Conservation (phyloP, 305 asterid species). For the Withania somnifera region DNA sequence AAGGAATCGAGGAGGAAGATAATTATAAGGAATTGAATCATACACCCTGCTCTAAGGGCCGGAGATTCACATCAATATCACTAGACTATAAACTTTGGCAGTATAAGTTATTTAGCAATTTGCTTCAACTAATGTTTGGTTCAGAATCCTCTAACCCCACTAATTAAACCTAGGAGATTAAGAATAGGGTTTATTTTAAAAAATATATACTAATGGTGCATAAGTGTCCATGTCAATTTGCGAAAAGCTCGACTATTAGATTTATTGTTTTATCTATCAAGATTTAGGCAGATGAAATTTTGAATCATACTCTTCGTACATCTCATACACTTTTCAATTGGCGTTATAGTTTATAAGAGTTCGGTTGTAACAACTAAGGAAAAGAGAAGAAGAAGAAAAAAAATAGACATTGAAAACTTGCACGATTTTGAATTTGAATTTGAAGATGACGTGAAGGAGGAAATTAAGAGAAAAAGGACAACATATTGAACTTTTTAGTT, state of each 20-base stretch:
- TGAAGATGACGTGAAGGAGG: background rate
- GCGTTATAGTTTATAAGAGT: background rate
- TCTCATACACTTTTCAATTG: background rate
- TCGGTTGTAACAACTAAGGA: background rate
- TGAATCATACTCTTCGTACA: background rate
- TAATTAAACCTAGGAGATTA: background rate
- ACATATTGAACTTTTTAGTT: background rate
- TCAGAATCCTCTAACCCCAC: background rate
- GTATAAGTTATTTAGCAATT: background rate
- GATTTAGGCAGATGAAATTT: background rate
- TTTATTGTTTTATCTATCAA: background rate
- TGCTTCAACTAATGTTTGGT: background rate
- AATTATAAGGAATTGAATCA: background rate
- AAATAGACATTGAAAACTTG: background rate
- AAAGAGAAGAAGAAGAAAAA: too few species aligned
- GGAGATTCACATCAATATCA: background rate
- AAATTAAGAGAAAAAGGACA: background rate
- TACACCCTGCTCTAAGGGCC: background rate
- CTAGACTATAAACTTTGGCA: background rate
- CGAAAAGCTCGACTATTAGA: background rate
- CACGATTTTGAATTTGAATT: background rate
- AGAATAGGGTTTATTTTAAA: background rate
- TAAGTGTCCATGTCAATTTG: background rate
- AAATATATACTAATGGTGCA: background rate
- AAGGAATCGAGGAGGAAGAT: background rate